Percentiles rank a stretch among this genome's conserved stretches.
Evolutionary conservation across 2,329 filamentous ascomycete genomes (phyloP).

Genomic region (Pezizomycotina sp.): DNA sequence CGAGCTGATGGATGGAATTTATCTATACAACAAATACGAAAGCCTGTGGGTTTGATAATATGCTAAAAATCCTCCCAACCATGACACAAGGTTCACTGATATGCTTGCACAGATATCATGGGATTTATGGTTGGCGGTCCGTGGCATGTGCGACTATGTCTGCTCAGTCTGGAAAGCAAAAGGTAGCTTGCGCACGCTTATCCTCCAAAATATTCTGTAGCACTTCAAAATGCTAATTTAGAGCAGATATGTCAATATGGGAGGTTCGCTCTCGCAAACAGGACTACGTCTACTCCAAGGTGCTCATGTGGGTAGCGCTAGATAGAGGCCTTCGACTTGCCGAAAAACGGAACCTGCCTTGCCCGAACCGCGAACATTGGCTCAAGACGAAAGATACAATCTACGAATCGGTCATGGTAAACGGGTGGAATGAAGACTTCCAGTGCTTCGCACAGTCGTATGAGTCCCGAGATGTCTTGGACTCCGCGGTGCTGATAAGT

Average conservation of each 20-base stretch:
- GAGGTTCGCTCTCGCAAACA: constrained; percentile 61
- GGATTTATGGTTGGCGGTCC: constrained; percentile 57
- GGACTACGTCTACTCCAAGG: constrained; percentile 65
- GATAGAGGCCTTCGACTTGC: constrained; percentile 57
- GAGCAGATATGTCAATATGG: constrained; percentile 67
- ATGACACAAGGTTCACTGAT: neutral
- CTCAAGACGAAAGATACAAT: constrained; percentile 47
- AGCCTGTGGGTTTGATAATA: constrained; percentile 42
- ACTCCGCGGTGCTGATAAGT: constrained; percentile 34
- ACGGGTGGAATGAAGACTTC: constrained; percentile 54
- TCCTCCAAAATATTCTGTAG: neutral
- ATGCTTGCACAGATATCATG: constrained; percentile 35
- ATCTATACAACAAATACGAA: constrained; percentile 65
- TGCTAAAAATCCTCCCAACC: no score
- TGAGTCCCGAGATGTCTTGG: constrained; percentile 51
- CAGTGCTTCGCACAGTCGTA: constrained; percentile 61
- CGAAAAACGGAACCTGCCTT: constrained; percentile 60
- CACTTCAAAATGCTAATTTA: constrained; percentile 12
- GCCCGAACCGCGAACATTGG: constrained; percentile 53
- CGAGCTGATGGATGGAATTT: constrained; percentile 60
- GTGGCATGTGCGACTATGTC: constrained; percentile 53
- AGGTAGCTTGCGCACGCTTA: neutral
- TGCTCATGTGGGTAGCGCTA: constrained; percentile 70
- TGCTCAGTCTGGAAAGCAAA: constrained; percentile 46
- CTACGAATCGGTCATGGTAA: constrained; percentile 64